These are phyloP conservation scores for Vicia sativa DNA, from an alignment of 306 rosid species.

Conservation along the genomic window DNA sequence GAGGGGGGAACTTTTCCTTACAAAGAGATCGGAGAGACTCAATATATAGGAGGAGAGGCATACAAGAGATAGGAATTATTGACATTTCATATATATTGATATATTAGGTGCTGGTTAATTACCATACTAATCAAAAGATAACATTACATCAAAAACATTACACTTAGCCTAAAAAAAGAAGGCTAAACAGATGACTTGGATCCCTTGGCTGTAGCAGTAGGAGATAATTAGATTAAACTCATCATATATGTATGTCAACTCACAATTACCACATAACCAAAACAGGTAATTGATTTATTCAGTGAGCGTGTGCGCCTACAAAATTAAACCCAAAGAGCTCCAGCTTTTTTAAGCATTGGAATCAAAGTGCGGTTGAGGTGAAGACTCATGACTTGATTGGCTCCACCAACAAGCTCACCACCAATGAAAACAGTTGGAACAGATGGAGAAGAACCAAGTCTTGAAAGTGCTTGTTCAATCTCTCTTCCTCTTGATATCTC, in stretches of 20 bases:
- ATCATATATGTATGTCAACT: slow-evolving; percentile 1
- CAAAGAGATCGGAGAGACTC: too few species aligned
- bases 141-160: slow-evolving; percentile 8
- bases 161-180: slow-evolving; percentile 1
- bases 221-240: neutral
- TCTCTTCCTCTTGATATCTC: slow-evolving; percentile 86
- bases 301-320: neutral
- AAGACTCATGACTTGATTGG: slow-evolving; percentile 91
- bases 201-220: neutral
- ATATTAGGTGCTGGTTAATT: neutral
- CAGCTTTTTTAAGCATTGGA: slow-evolving; percentile 88
- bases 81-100: too few species aligned
- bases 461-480: slow-evolving; percentile 78
- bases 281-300: slow-evolving; percentile 17
- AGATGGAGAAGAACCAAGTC: slow-evolving; percentile 69
- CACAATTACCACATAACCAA: slow-evolving; percentile 33
- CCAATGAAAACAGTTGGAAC: slow-evolving; percentile 90
- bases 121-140: neutral
- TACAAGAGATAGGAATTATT: too few species aligned
- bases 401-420: slow-evolving; percentile 81
- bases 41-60: too few species aligned
- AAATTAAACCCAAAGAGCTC: slow-evolving; percentile 77
- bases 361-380: slow-evolving; percentile 80
- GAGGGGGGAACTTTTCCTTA: too few species aligned
- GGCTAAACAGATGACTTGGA: neutral